Percentiles rank a stretch among this genome's conserved stretches.
These are phyloP conservation scores for Neurospora hispaniola DNA, from an alignment of 495 filamentous ascomycete genomes.

Conservation along the genomic window DNA sequence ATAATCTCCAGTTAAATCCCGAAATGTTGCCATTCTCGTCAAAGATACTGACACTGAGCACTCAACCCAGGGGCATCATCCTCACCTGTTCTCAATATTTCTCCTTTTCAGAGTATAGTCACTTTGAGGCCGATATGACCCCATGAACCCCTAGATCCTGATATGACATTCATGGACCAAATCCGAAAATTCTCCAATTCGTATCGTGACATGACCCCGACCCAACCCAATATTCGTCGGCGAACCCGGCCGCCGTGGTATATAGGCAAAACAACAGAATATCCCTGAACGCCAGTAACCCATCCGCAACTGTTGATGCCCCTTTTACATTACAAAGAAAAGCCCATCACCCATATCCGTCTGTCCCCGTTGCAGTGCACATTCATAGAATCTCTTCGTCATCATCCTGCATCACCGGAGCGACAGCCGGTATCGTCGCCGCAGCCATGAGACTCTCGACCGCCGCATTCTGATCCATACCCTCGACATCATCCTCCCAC, in stretches of 20 bases:
- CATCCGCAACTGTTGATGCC: neutral
- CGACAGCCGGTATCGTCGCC: neutral
- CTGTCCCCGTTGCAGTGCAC: neutral
- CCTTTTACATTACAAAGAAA: neutral
- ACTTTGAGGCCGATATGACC: neutral
- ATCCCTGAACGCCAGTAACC: neutral
- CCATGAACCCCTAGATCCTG: neutral
- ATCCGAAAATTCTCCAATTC: neutral
- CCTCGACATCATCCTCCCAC: neutral
- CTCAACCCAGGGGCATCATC: neutral
- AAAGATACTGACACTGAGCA: neutral
- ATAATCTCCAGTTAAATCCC: neutral
- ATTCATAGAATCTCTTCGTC: constrained; percentile 17
- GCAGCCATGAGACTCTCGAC: neutral
- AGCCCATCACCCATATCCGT: neutral
- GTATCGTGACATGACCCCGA: neutral
- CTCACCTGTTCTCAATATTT: neutral
- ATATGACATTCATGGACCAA: neutral
- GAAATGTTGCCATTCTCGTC: neutral
- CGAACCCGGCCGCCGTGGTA: neutral
- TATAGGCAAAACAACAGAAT: neutral
- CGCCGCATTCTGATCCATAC: neutral
- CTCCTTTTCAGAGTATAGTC: neutral
- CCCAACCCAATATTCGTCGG: neutral
- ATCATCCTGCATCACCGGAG: neutral